Percentiles rank a stretch among this genome's conserved stretches.
These are phyloP conservation scores for Sinapis alba DNA, from an alignment of 441 rosid genomes.

Conservation along the genomic window DNA sequence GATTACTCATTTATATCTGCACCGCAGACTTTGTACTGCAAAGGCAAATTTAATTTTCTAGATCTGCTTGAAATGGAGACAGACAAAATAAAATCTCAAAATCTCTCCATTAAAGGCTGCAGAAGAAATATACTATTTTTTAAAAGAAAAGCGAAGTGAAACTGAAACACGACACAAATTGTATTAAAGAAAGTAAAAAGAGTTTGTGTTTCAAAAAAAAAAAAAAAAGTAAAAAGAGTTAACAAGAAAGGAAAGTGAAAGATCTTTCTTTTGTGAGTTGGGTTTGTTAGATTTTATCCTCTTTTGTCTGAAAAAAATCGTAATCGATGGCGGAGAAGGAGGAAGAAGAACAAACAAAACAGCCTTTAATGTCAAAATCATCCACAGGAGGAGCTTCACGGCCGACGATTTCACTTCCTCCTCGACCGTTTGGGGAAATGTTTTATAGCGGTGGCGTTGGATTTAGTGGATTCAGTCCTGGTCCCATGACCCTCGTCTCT, in stretches of 20 bases:
- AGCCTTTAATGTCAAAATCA: slow-evolving; percentile 11
- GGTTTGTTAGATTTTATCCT: slow-evolving; percentile 34
- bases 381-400: slow-evolving; percentile 38
- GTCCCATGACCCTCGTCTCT: slow-evolving; percentile 84
- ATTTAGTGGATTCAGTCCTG: slow-evolving; percentile 64
- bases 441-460: slow-evolving; percentile 42
- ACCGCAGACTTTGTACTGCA: slow-evolving; percentile 49
- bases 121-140: background rate
- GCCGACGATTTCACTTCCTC: slow-evolving; percentile 62
- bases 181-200: background rate
- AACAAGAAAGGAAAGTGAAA: background rate
- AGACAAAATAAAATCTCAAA: background rate
- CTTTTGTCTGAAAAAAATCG: background rate
- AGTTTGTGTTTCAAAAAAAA: too few relatives aligned
- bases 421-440: slow-evolving; percentile 54
- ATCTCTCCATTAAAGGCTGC: slow-evolving; percentile 26
- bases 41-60: slow-evolving; percentile 20
- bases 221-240: too few relatives aligned
- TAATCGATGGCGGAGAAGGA: slow-evolving; percentile 34
- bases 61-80: slow-evolving; percentile 37
- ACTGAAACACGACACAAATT: slow-evolving; percentile 29
- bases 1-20: slow-evolving; percentile 30
- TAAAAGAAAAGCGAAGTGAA: slow-evolving; percentile 3
- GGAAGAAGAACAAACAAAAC: slow-evolving; percentile 11
- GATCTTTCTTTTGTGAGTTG: slow-evolving; percentile 10